phyloP scores from a whole-genome alignment of 1,284 basidiomycete species.

The Ceratobasidium theobromae region DNA sequence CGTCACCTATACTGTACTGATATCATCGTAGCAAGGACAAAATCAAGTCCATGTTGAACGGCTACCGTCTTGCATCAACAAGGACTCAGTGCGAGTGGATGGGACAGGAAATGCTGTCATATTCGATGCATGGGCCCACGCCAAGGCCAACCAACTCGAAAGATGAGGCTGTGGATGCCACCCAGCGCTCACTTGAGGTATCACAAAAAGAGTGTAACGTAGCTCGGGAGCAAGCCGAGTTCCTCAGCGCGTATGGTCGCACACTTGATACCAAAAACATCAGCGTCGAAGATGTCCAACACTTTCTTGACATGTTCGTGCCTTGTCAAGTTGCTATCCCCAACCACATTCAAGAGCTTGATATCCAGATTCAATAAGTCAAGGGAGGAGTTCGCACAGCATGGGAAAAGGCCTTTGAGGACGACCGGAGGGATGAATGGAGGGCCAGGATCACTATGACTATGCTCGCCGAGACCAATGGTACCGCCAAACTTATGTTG shows the following conservation, averaged over 20 bases:
- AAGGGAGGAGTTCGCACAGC: slow-evolving; percentile 21
- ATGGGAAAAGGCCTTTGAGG: too few species aligned
- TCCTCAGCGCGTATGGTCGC: slow-evolving; percentile 34
- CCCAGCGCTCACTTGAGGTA: slow-evolving; percentile 23
- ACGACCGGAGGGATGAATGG: slow-evolving; percentile 32
- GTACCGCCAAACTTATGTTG: slow-evolving; percentile 32
- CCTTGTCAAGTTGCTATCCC: slow-evolving; percentile 32
- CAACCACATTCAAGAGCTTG: slow-evolving; percentile 4
- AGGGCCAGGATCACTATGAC: slow-evolving; percentile 35
- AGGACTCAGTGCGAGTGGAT: too few species aligned
- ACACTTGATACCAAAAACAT: too few species aligned
- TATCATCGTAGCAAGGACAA: too few species aligned
- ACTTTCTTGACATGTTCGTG: slow-evolving; percentile 36
- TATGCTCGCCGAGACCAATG: slow-evolving; percentile 34
- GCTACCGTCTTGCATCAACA: too few species aligned
- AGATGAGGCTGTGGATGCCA: slow-evolving; percentile 24
- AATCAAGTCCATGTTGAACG: too few species aligned
- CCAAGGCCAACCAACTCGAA: background rate
- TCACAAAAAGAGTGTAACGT: slow-evolving; percentile 30
- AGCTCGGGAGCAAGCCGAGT: slow-evolving; percentile 22
- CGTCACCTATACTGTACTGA: too few species aligned
- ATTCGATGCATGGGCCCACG: slow-evolving; percentile 36
- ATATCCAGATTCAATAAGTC: slow-evolving; percentile 30
- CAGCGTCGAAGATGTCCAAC: slow-evolving; percentile 33
- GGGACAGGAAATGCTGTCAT: too few species aligned